phyloP scores from a whole-genome alignment of 768 basidiomycete genomes.

The Termitomyces sp. region DNA sequence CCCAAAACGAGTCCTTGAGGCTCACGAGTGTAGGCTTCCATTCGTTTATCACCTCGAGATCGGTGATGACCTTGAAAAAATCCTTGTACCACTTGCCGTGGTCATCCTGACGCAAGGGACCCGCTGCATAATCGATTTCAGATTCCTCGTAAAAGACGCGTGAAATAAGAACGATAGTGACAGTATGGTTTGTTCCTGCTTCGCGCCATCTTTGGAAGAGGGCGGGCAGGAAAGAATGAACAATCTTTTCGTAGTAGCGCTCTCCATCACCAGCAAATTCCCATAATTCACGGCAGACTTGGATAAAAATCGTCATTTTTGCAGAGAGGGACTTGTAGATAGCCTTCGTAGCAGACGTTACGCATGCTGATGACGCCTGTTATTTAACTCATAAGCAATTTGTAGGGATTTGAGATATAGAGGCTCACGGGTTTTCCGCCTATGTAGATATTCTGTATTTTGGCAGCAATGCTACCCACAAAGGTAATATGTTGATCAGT shows the following conservation, averaged over 20 bases:
- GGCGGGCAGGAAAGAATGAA: conserved; percentile 91
- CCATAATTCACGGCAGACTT: conserved; percentile 95
- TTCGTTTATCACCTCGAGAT: conserved; percentile 81
- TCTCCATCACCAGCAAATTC: conserved; percentile 97
- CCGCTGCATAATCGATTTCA: conserved; percentile 79
- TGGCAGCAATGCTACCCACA: conserved; percentile 77
- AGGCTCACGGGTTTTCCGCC: conserved; percentile 55
- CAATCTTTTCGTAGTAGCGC: conserved; percentile 94
- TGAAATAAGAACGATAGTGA: conserved; percentile 92
- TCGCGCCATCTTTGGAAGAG: conserved; percentile 84
- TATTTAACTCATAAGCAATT: neutral
- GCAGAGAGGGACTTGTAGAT: conserved; percentile 90
- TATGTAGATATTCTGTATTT: conserved; percentile 75
- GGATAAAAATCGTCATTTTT: conserved; percentile 90
- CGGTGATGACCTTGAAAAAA: conserved; percentile 93
- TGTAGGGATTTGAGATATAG: neutral
- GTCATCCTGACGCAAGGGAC: conserved; percentile 73
- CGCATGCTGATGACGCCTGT: conserved; percentile 76
- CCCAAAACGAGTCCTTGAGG: conserved; percentile 87
- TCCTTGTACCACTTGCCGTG: conserved; percentile 86
- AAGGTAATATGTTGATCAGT: conserved; percentile 82
- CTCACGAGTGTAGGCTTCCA: conserved; percentile 85
- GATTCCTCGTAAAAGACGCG: conserved; percentile 83
- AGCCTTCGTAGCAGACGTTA: conserved; percentile 80
- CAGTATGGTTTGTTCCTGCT: conserved; percentile 84